A percentile compares a stretch with the other conserved stretches of the same genome.
Evolutionary conservation across 768 basidiomycete genomes (phyloP).

Genomic region (Suillus tomentosus): DNA sequence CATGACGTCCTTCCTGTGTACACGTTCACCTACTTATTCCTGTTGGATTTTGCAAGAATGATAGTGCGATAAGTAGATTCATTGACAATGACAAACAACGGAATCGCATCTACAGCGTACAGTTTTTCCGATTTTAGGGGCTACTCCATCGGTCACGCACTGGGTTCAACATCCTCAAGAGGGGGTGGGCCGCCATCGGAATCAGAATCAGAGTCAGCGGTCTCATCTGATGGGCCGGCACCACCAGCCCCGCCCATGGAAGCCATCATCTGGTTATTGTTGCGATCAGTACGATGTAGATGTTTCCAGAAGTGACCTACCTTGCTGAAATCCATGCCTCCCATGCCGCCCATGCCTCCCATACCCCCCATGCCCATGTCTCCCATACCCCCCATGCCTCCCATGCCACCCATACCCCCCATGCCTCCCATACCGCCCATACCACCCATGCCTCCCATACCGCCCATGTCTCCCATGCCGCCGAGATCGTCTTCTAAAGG

Average conservation of each 20-base stretch:
- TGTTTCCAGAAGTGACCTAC: slow-evolving; percentile 34
- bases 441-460: slow-evolving; percentile 48
- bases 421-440: slow-evolving; percentile 64
- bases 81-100: slow-evolving; percentile 1
- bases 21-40: not conserved
- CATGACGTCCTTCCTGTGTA: not conserved
- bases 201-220: slow-evolving; percentile 38
- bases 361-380: slow-evolving; percentile 42
- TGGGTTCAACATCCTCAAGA: slow-evolving; percentile 65
- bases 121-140: slow-evolving; percentile 5
- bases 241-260: slow-evolving; percentile 32
- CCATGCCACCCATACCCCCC: slow-evolving; percentile 45
- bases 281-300: slow-evolving; percentile 14
- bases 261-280: slow-evolving; percentile 42
- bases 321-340: slow-evolving; percentile 65
- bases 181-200: slow-evolving; percentile 74
- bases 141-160: not conserved
- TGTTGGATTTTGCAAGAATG: not conserved
- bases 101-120: slow-evolving; percentile 7
- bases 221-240: slow-evolving; percentile 18
- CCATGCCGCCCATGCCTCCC: slow-evolving; percentile 43
- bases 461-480: slow-evolving; percentile 40
- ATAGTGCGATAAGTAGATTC: not conserved
- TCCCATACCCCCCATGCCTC: slow-evolving; percentile 40
- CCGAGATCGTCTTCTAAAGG: slow-evolving; percentile 40